Evolutionary conservation across 352 stramenopile genomes (phyloP).

Genomic region (Elongisporangium undulatum): DNA sequence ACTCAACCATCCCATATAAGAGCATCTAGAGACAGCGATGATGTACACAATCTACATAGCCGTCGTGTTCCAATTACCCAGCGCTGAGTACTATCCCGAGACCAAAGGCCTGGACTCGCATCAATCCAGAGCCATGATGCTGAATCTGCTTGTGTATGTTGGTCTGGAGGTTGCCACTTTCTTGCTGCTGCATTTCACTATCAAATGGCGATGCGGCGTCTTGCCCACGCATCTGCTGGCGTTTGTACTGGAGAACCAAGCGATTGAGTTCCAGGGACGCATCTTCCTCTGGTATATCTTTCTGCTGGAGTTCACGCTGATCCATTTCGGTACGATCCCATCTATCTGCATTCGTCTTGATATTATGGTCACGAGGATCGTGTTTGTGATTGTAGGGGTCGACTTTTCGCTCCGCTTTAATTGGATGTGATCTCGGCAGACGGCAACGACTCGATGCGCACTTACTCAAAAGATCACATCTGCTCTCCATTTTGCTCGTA

Average conservation of each 20-base stretch:
- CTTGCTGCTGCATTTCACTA: conserved; percentile 11
- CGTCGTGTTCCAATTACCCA: conserved; percentile 11
- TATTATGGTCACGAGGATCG: no score
- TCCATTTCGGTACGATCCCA: conserved; percentile 8
- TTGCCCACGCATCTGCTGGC: conserved; percentile 15
- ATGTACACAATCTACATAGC: conserved; percentile 13
- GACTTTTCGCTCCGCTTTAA: no score
- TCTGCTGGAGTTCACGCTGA: conserved; percentile 15
- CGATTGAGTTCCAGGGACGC: conserved; percentile 12
- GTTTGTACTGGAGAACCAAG: conserved; percentile 19
- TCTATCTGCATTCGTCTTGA: background rate
- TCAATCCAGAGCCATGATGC: background rate
- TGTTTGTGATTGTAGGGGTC: no score
- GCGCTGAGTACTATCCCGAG: conserved; percentile 15
- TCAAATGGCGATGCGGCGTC: conserved; percentile 14
- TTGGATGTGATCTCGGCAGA: no score
- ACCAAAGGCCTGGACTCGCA: conserved; percentile 2
- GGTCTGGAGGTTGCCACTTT: conserved; percentile 10
- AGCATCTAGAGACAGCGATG: no score
- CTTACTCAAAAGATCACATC: no score
- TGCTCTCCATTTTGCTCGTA: no score
- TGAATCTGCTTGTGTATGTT: conserved; percentile 10
- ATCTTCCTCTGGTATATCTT: conserved; percentile 20
- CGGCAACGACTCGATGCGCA: no score
- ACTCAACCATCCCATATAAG: no score